Evolutionary conservation across 2,329 filamentous ascomycete species (phyloP).

Genomic region (Fusarium sp.): DNA sequence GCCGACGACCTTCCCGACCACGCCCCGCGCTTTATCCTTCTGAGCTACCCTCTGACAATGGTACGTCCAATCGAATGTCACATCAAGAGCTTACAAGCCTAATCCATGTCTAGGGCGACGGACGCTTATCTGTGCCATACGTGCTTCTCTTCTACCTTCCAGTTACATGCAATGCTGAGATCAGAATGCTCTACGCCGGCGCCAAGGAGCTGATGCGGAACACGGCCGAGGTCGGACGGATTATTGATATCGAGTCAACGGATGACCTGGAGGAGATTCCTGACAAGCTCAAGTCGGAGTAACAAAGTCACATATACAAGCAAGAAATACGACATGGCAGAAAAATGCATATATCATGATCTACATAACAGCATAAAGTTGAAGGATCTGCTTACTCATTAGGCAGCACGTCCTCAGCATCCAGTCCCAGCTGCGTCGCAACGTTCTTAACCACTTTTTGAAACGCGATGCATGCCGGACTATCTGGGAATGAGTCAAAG

Average conservation of each 20-base stretch:
- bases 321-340: background rate
- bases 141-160: conserved; percentile 95
- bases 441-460: conserved; percentile 80
- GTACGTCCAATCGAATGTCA: conserved; percentile 57
- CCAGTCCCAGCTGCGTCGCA: conserved; percentile 70
- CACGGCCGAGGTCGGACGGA: conserved; percentile 86
- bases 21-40: conserved; percentile 85
- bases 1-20: conserved; percentile 92
- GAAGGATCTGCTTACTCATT: conserved; percentile 39
- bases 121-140: conserved; percentile 88
- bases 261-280: conserved; percentile 89
- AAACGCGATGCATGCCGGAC: conserved; percentile 85
- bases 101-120: conserved; percentile 68
- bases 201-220: conserved; percentile 96
- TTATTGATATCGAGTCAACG: conserved; percentile 82
- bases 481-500: conserved; percentile 92
- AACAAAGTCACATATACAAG: background rate
- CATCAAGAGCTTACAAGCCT: conserved; percentile 11
- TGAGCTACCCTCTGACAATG: conserved; percentile 90
- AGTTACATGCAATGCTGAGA: conserved; percentile 85
- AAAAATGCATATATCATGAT: conserved; percentile 28
- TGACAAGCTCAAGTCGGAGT: conserved; percentile 58
- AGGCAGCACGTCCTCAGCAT: conserved; percentile 62
- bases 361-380: conserved; percentile 25
- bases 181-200: conserved; percentile 93